Conservation (phyloP, 2,329 filamentous ascomycete species). For the Aspergillus sp. region DNA sequence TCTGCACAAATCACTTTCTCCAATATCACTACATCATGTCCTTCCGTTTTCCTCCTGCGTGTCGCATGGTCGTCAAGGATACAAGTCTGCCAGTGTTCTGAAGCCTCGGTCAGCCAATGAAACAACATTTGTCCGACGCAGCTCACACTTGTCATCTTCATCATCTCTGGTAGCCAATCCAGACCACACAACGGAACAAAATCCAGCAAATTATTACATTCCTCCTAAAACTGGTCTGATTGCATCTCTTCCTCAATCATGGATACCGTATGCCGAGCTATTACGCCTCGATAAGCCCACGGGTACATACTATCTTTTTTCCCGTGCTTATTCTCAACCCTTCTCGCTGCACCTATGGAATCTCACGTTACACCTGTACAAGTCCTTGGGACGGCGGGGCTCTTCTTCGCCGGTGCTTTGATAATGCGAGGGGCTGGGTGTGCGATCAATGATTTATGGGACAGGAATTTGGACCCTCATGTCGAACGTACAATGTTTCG, state of each 20-base stretch:
- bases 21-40: neutral
- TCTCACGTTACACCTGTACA: slow-evolving; percentile 25
- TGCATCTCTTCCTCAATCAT: slow-evolving; percentile 43
- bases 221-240: slow-evolving; percentile 43
- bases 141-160: neutral
- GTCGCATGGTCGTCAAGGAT: neutral
- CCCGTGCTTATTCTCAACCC: slow-evolving; percentile 47
- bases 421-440: slow-evolving; percentile 50
- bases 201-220: slow-evolving; percentile 32
- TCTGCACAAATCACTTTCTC: neutral
- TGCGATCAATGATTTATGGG: slow-evolving; percentile 54
- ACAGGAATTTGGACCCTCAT: slow-evolving; percentile 50
- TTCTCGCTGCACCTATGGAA: slow-evolving; percentile 38
- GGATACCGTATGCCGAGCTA: slow-evolving; percentile 32
- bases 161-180: neutral
- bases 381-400: slow-evolving; percentile 32
- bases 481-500: slow-evolving; percentile 48
- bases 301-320: slow-evolving; percentile 51
- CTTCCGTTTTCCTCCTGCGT: neutral
- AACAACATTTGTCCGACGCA: neutral
- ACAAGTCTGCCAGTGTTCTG: neutral
- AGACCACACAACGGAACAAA: slow-evolving; percentile 3
- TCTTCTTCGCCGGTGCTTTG: slow-evolving; percentile 41
- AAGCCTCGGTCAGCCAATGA: neutral
- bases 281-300: slow-evolving; percentile 46